A percentile compares a stretch with the other conserved stretches of the same genome.
phyloP scores from a whole-genome alignment of 1,284 basidiomycete species.

The Ganoderma boninense region DNA sequence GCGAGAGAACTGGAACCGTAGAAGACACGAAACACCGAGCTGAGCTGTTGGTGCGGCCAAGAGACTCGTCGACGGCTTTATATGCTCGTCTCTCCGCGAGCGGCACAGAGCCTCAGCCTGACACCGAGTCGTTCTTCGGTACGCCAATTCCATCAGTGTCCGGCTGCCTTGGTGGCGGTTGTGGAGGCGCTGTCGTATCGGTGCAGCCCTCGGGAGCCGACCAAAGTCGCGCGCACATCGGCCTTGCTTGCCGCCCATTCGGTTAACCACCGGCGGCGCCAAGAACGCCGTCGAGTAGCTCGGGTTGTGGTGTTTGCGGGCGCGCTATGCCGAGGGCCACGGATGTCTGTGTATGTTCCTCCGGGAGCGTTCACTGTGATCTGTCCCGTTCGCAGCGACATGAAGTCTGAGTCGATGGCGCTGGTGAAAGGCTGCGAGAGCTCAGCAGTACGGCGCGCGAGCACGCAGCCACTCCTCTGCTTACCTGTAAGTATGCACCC shows the following conservation, averaged over 20 bases:
- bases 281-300: not conserved
- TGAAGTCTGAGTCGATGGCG: too few relatives aligned
- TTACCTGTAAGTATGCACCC: not conserved
- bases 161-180: slow-evolving; percentile 5
- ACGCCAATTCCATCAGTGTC: not conserved
- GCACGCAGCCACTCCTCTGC: not conserved
- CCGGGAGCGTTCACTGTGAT: not conserved
- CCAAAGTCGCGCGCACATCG: slow-evolving; percentile 26
- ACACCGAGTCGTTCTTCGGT: not conserved
- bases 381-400: not conserved
- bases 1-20: not conserved
- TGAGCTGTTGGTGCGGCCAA: not conserved
- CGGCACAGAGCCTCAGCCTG: not conserved
- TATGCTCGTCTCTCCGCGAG: not conserved
- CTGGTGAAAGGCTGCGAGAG: not conserved
- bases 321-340: too few relatives aligned
- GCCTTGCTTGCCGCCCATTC: slow-evolving; percentile 3
- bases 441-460: not conserved
- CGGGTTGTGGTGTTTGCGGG: not conserved
- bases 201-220: not conserved
- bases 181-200: not conserved
- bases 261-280: slow-evolving; percentile 10
- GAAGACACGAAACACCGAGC: not conserved
- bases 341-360: too few relatives aligned
- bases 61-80: not conserved